Percentiles rank a stretch among this genome's conserved stretches.
These are phyloP conservation scores for Phytophthora colocasiae DNA, from an alignment of 352 stramenopile genomes.

Conservation along the genomic window DNA sequence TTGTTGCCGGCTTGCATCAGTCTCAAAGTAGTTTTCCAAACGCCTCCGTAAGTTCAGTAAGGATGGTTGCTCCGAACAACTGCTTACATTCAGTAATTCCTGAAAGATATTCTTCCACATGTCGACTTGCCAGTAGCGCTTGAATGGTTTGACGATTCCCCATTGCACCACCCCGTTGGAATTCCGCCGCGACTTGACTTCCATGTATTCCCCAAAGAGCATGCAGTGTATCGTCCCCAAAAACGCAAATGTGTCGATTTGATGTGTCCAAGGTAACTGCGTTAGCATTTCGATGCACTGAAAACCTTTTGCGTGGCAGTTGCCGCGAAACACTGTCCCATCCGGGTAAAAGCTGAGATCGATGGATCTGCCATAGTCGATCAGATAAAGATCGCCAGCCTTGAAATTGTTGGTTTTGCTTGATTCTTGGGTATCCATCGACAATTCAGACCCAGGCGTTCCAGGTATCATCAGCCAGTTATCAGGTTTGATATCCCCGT, in stretches of 20 bases:
- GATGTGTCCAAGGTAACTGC: slow-evolving; percentile 72
- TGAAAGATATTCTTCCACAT: slow-evolving; percentile 84
- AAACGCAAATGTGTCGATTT: slow-evolving; percentile 89
- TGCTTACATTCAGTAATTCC: slow-evolving; percentile 72
- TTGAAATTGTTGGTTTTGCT: slow-evolving; percentile 26
- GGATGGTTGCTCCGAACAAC: slow-evolving; percentile 71
- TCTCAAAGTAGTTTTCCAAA: slow-evolving; percentile 65
- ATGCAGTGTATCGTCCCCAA: slow-evolving; percentile 81
- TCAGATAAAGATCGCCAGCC: slow-evolving; percentile 69
- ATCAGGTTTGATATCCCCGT: slow-evolving; percentile 89
- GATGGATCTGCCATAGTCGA: slow-evolving; percentile 88
- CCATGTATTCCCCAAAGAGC: slow-evolving; percentile 89
- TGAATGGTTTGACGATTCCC: slow-evolving; percentile 64
- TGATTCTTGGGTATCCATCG: slow-evolving; percentile 14
- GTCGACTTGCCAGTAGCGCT: slow-evolving; percentile 81
- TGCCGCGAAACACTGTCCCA: slow-evolving; percentile 66
- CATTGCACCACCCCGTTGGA: slow-evolving; percentile 42
- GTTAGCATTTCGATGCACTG: slow-evolving; percentile 88
- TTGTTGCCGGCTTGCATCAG: slow-evolving; percentile 50
- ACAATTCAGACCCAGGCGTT: slow-evolving; percentile 19
- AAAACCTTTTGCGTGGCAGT: slow-evolving; percentile 88
- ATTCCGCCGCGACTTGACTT: slow-evolving; percentile 48
- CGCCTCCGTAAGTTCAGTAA: slow-evolving; percentile 48
- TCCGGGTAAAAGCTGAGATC: slow-evolving; percentile 68
- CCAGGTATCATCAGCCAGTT: slow-evolving; percentile 81